phyloP scores from a whole-genome alignment of 1,139 yeast species.

The Taphrina deformans region DNA sequence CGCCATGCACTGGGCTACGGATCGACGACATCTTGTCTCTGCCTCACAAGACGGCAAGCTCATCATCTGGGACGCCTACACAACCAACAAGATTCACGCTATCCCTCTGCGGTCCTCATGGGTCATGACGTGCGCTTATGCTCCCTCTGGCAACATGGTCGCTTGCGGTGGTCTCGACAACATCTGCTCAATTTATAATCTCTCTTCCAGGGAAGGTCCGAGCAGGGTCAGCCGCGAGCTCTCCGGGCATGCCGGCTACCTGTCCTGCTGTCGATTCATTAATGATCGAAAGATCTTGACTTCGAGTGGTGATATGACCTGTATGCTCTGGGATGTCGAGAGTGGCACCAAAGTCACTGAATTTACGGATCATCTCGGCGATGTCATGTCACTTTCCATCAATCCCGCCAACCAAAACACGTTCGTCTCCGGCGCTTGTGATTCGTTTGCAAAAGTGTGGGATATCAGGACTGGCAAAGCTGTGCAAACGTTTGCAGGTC shows the following conservation, averaged over 20 bases:
- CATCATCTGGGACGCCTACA: constrained; percentile 77
- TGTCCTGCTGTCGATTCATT: constrained; percentile 71
- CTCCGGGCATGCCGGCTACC: constrained; percentile 75
- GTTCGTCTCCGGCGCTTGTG: constrained; percentile 74
- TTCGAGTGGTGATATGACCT: constrained; percentile 80
- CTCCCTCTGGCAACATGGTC: constrained; percentile 63
- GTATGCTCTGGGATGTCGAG: constrained; percentile 75
- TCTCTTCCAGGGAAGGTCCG: constrained; percentile 41
- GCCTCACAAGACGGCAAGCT: constrained; percentile 87
- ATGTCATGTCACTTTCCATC: constrained; percentile 60
- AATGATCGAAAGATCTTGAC: constrained; percentile 61
- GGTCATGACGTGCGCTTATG: constrained; percentile 72
- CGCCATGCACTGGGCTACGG: constrained; percentile 66
- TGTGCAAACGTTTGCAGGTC: constrained; percentile 60
- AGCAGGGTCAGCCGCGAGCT: constrained; percentile 39
- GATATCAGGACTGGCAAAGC: constrained; percentile 59
- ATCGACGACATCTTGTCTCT: constrained; percentile 61
- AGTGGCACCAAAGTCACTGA: constrained; percentile 58
- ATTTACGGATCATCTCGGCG: constrained; percentile 77
- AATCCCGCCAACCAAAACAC: constrained; percentile 44
- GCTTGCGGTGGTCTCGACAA: constrained; percentile 87
- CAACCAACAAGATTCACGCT: constrained; percentile 71
- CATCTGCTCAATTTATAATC: constrained; percentile 66
- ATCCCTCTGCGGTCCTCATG: constrained; percentile 61
- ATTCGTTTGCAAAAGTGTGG: constrained; percentile 72